A percentile compares a stretch with the other conserved stretches of the same genome.
Evolutionary conservation across 768 basidiomycete genomes (phyloP).

Genomic region (Saitozyma podzolica): DNA sequence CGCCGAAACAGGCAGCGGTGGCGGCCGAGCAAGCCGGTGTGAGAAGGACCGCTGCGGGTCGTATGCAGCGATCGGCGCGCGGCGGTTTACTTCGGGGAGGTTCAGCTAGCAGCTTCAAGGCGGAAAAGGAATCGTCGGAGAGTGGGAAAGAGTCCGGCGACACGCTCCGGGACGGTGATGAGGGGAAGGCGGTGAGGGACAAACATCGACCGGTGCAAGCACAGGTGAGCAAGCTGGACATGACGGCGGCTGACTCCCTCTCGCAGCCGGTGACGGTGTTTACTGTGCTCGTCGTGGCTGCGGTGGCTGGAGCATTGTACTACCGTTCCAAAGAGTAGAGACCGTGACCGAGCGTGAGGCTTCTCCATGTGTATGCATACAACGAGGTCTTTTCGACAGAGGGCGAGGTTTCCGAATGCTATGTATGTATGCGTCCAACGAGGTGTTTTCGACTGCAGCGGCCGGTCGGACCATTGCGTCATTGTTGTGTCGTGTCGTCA

Average conservation of each 20-base stretch:
- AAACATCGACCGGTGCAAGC: not conserved
- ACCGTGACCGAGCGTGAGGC: not conserved
- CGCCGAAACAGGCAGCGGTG: constrained; percentile 17
- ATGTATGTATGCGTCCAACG: too few relatives aligned
- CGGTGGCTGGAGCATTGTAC: constrained; percentile 39
- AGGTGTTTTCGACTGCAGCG: too few relatives aligned
- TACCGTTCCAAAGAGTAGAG: constrained; percentile 31
- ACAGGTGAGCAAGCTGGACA: constrained; percentile 15
- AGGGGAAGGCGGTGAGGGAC: constrained; percentile 10
- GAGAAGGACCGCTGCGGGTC: constrained; percentile 2
- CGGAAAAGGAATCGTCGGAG: constrained; percentile 21
- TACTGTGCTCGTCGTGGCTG: constrained; percentile 36
- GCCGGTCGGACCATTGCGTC: not conserved
- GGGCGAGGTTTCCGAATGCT: too few relatives aligned
- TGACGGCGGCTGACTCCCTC: not conserved
- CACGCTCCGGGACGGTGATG: constrained; percentile 31
- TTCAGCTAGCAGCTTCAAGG: constrained; percentile 7
- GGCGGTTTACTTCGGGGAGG: not conserved
- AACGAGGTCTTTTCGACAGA: not conserved
- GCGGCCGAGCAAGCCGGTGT: constrained; percentile 3
- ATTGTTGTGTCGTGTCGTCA: not conserved
- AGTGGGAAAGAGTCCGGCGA: constrained; percentile 34
- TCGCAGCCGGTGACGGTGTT: constrained; percentile 34
- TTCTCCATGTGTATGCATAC: not conserved
- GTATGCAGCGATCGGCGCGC: constrained; percentile 1